Evolutionary conservation across 2,329 filamentous ascomycete genomes (phyloP), one percentile per base, ranked within the genome.

Genomic region (Ophidiomyces ophidiicola): DNA sequence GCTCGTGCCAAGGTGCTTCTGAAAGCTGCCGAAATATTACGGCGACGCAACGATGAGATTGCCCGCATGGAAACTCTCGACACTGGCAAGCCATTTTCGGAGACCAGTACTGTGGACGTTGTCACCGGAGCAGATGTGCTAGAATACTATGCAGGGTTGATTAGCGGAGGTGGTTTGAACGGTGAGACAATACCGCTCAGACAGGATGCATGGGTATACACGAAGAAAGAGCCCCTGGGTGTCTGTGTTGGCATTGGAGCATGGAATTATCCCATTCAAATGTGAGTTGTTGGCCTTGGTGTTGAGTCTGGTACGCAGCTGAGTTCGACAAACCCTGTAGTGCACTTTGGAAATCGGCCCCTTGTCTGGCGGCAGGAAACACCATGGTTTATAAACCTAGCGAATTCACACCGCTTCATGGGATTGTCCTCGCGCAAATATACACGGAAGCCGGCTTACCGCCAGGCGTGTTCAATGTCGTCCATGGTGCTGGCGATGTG

Each of bases 261-360:
- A 10, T 92, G 84, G 84, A 92, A 92, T 62, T 92, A 92, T 56
- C 85, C 85, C 8, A 82, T 92, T 47, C 84, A 92, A 59, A 92
- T 92, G 60, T 67, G 53, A 42, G 57, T 48, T 15, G 20, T 28
- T 17, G 11, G 3, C 11, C 31, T 19, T 5, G 28, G 19, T 25
- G 24, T 34, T 20, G 19, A 15, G 20, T 11, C 6, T 15, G 15
- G n/a, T 6, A 15, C 21, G 11, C 2, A 28, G 8, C 19, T 35
- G 12, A 35, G 14, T 28, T 19, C 23, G 15, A 12, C n/a, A 21
- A 12, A 29, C 18, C 20, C 21, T 42, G 10, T 33, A 66, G 62
- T 48, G 84, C 84, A 6, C 68, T 92, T 1, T 92, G 84, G 84
- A 92, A 92, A 61, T 86, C 82, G 1, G 83, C 81, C 0, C 82